phyloP scores from a whole-genome alignment of 768 basidiomycete genomes.

The Lyophyllum decastes region DNA sequence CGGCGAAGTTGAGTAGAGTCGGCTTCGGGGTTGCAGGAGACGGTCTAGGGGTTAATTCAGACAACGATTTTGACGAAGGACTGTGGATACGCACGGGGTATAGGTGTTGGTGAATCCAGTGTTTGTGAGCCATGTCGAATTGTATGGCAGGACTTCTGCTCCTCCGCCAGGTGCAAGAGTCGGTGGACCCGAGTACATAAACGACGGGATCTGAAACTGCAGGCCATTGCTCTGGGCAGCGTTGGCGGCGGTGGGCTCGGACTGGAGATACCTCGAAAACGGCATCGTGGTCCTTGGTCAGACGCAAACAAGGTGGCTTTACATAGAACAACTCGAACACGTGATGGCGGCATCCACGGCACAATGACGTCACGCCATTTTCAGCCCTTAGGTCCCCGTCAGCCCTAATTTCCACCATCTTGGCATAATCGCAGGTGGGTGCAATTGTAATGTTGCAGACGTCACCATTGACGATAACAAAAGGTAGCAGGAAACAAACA shows the following conservation, averaged over 20 bases:
- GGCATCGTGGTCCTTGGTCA: constrained; percentile 31
- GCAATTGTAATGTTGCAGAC: too few species aligned
- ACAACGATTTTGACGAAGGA: background rate
- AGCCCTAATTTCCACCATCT: too few species aligned
- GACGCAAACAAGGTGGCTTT: background rate
- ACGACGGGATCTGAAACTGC: constrained; percentile 65
- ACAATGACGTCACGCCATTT: background rate
- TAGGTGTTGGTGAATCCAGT: constrained; percentile 35
- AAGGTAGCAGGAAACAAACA: too few species aligned
- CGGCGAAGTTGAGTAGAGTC: constrained; percentile 8
- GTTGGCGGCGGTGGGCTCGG: constrained; percentile 16
- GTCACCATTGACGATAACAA: too few species aligned
- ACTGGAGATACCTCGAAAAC: constrained; percentile 40
- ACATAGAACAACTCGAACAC: background rate
- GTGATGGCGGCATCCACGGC: background rate
- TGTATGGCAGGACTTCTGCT: constrained; percentile 66
- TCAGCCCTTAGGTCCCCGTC: too few species aligned
- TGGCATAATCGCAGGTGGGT: too few species aligned
- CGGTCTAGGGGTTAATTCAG: constrained; percentile 2
- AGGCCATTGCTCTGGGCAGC: constrained; percentile 12
- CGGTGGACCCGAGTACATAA: constrained; percentile 58
- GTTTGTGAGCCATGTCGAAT: constrained; percentile 53
- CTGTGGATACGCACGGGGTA: background rate
- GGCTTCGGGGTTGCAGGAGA: background rate
- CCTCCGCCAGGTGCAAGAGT: constrained; percentile 72